Base-by-base conservation (phyloP, 2,329 filamentous ascomycete genomes). In the Trichoderma koningii region DNA sequence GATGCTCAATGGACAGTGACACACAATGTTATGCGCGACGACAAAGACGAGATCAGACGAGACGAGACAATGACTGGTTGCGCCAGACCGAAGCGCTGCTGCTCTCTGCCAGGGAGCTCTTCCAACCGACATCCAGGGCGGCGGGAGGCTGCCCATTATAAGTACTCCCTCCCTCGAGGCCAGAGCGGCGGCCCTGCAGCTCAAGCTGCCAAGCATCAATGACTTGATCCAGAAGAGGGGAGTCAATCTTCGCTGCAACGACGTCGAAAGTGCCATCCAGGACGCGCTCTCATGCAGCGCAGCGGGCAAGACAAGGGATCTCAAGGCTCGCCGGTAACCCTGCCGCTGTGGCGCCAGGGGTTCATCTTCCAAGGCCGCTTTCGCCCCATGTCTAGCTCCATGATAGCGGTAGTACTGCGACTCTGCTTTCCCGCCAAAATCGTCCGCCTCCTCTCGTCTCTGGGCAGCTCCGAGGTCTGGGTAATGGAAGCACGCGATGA, bases 401-500 rank as follows among this genome's bases (percentile, higher is more conserved):
- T 52, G 57, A 53, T 52, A 45, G 47, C n/a, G 48, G 57, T 42
- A 52, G 57, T 45, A 44, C 48, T 23, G 34, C 34, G 3, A 38
- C 34, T 38, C 34, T 53, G 57, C 23, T 23, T 23, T 52, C 38
- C 34, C 12, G 48, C 57, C 48, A 52, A 44, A 41, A 52, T 30
- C 23, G 12, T 38, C 34, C 34, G 2, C 10, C 30, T 10, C 23
- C n/a, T 52, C 47, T 52, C 57, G 30, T 9, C 30, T n/a, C 38
- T 61, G 23, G 38, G 48, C 38, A 57, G 42, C 34, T 23, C 55
- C 55, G 28, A 57, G 42, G 17, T 44, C 26, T 48, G 26, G 26
- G 9, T 23, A 45, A 44, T 44, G 38, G 38, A 51, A 62, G 57
- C 57, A 62, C 57, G 57, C 57, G 57, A 62, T 62, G 34, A 34